Percentiles rank a stretch among this genome's conserved stretches.
phyloP scores from a whole-genome alignment of 2,329 filamentous ascomycete genomes.

The Curvularia eragrostidis region DNA sequence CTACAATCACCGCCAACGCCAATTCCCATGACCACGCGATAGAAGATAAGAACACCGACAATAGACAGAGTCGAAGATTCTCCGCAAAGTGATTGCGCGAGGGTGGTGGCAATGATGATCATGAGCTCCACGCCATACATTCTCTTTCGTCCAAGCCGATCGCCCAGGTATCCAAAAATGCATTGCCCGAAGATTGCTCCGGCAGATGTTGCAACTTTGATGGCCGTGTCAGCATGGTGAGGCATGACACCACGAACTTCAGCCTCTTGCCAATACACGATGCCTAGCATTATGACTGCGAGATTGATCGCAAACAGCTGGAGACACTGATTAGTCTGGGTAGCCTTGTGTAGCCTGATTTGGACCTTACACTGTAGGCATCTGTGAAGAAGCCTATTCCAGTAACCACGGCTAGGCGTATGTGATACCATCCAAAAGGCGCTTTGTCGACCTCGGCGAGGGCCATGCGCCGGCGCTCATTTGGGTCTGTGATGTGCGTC shows the following conservation, averaged over 20 bases:
- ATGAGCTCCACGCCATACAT: constrained; percentile 72
- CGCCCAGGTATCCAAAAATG: constrained; percentile 71
- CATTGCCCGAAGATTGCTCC: constrained; percentile 86
- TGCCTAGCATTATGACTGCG: constrained; percentile 71
- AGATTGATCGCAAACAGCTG: constrained; percentile 65
- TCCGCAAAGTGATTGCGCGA: constrained; percentile 49
- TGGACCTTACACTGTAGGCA: constrained; percentile 62
- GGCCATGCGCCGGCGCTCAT: constrained; percentile 47
- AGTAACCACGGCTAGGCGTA: constrained; percentile 76
- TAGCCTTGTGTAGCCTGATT: background rate
- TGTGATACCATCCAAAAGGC: constrained; percentile 67
- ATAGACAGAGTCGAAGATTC: constrained; percentile 45
- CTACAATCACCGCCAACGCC: constrained; percentile 42
- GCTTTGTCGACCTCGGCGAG: constrained; percentile 48
- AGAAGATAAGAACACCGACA: constrained; percentile 51
- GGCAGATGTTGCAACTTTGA: constrained; percentile 84
- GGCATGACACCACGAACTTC: constrained; percentile 62
- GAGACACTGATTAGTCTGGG: constrained; percentile 11
- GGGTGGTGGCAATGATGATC: constrained; percentile 50
- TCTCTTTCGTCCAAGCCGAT: constrained; percentile 77
- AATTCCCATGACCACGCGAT: constrained; percentile 51
- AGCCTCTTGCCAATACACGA: constrained; percentile 71
- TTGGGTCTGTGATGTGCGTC: constrained; percentile 44
- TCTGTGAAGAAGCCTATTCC: constrained; percentile 91
- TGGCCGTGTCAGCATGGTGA: constrained; percentile 73